Evolutionary conservation across 2,329 filamentous ascomycete species (phyloP).

Genomic region (Capronia coronata): DNA sequence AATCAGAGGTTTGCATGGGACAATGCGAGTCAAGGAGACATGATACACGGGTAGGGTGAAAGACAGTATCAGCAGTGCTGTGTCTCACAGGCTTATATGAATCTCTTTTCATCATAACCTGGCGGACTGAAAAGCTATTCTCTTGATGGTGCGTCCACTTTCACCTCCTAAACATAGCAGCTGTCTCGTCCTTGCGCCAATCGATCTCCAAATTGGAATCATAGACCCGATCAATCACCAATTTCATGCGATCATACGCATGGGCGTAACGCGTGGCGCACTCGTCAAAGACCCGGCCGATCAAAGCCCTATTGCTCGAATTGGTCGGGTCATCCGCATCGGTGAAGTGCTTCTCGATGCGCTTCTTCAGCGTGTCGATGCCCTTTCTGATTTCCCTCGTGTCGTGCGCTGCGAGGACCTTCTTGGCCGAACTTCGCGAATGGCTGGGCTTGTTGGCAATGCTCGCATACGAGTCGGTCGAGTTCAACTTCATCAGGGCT

Average conservation of each 20-base stretch:
- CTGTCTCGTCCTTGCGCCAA: constrained; percentile 43
- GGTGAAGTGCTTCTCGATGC: constrained; percentile 95
- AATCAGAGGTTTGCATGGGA: no score
- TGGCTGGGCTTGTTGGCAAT: constrained; percentile 79
- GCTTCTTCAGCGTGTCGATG: constrained; percentile 80
- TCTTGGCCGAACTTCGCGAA: constrained; percentile 75
- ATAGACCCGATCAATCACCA: constrained; percentile 41
- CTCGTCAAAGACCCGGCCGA: constrained; percentile 54
- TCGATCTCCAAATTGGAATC: constrained; percentile 42
- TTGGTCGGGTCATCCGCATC: constrained; percentile 68
- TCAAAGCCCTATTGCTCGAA: constrained; percentile 50
- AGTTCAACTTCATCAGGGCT: constrained; percentile 49
- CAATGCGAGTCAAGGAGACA: no score
- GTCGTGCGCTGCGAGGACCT: constrained; percentile 74
- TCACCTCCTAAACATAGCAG: constrained; percentile 39
- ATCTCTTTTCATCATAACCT: no score
- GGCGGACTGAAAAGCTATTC: no score
- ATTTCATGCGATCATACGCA: constrained; percentile 46
- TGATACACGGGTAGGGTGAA: no score
- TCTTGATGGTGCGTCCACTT: no score
- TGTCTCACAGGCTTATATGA: no score
- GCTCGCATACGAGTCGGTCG: constrained; percentile 42
- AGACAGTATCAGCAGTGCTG: no score
- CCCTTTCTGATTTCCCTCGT: constrained; percentile 79
- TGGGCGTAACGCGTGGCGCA: constrained; percentile 53